Conservation (phyloP, 768 basidiomycete genomes). For the Naganishia onofrii region DNA sequence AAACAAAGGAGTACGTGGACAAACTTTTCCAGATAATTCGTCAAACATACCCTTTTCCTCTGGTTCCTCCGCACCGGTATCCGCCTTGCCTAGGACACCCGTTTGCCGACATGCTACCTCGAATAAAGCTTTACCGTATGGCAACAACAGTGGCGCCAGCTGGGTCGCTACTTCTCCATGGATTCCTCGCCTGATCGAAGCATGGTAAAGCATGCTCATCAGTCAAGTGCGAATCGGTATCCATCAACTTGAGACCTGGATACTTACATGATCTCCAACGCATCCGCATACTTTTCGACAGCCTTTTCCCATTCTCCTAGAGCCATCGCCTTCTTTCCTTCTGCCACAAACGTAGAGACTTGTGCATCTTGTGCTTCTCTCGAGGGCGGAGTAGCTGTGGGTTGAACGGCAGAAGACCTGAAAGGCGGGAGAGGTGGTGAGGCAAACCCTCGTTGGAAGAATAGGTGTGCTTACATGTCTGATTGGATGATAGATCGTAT, state of each 20-base stretch:
- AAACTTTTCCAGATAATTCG: slow-evolving; percentile 54
- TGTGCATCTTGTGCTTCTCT: neutral
- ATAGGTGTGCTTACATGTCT: neutral
- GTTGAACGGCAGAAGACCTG: slow-evolving; percentile 14
- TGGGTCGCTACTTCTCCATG: slow-evolving; percentile 77
- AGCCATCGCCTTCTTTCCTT: slow-evolving; percentile 50
- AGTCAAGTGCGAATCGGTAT: neutral
- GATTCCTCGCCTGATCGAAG: slow-evolving; percentile 38
- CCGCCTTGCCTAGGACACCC: slow-evolving; percentile 67
- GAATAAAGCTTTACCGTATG: slow-evolving; percentile 87
- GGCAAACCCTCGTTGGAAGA: neutral
- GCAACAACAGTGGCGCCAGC: slow-evolving; percentile 81
- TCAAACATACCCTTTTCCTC: slow-evolving; percentile 60
- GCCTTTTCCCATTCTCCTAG: slow-evolving; percentile 50
- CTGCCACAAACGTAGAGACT: slow-evolving; percentile 37
- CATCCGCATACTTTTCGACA: slow-evolving; percentile 48
- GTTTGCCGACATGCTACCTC: slow-evolving; percentile 85
- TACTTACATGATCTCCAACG: slow-evolving; percentile 48
- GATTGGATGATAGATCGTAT: neutral
- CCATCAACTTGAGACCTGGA: neutral
- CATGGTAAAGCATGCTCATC: neutral
- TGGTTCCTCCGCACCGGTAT: slow-evolving; percentile 54
- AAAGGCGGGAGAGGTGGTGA: neutral
- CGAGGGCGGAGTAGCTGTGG: neutral
- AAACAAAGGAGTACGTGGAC: neutral